These are phyloP conservation scores for Scutellaria minor DNA, from an alignment of 257 asterid genomes.

Conservation along the genomic window DNA sequence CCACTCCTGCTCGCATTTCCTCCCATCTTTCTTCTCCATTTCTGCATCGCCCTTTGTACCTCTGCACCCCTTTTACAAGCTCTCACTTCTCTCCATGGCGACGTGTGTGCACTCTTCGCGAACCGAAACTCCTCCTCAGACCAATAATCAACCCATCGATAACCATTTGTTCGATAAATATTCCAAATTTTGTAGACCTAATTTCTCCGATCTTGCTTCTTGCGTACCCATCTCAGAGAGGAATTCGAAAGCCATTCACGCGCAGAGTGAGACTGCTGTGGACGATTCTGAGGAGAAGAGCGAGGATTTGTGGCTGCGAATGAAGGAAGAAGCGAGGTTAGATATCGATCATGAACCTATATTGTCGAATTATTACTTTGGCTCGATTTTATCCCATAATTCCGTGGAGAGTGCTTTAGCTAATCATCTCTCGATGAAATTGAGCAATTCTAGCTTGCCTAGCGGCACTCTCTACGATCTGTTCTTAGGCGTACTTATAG, in stretches of 20 bases:
- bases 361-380: conserved; percentile 40
- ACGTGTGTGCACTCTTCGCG: conserved; percentile 49
- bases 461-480: conserved; percentile 45
- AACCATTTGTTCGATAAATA: conserved; percentile 28
- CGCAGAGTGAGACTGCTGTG: not conserved
- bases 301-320: conserved; percentile 47
- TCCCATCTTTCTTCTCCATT: conserved; percentile 36
- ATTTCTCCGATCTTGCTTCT: conserved; percentile 35
- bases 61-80: not conserved
- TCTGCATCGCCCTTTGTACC: conserved; percentile 32
- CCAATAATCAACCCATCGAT: conserved; percentile 34
- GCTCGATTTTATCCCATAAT: conserved; percentile 44
- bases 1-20: conserved; percentile 24
- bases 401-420: conserved; percentile 51
- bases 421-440: conserved; percentile 45
- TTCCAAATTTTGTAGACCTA: conserved; percentile 37
- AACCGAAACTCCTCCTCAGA: conserved; percentile 33
- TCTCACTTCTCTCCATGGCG: conserved; percentile 39
- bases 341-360: conserved; percentile 51
- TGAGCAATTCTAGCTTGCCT: conserved; percentile 50
- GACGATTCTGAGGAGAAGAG: conserved; percentile 25
- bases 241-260: conserved; percentile 17
- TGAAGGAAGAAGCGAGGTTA: conserved; percentile 54
- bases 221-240: conserved; percentile 25
- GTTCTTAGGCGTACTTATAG: conserved; percentile 43